Conservation (phyloP, 1,284 basidiomycete genomes). For the Cutaneotrichosporon mucoides region DNA sequence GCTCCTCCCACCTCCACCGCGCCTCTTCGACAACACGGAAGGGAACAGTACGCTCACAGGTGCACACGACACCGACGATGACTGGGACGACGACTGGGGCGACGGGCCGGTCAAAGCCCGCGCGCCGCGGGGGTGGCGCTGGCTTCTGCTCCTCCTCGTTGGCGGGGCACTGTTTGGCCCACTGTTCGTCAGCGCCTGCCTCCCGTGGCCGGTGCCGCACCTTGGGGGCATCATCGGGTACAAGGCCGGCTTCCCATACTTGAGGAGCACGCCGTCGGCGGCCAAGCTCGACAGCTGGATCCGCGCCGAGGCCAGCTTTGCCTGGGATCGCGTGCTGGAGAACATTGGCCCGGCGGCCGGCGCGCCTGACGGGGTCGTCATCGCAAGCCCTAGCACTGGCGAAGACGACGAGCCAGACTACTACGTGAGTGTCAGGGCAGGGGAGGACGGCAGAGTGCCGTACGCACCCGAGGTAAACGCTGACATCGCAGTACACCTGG, state of each 20-base stretch:
- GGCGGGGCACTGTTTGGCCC: neutral
- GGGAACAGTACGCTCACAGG: too few species aligned
- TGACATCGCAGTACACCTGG: slow-evolving; percentile 50
- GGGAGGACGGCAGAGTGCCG: too few species aligned
- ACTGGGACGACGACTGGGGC: neutral
- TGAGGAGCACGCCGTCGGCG: neutral
- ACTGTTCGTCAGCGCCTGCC: neutral
- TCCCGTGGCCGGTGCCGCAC: neutral
- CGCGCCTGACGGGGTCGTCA: slow-evolving; percentile 46
- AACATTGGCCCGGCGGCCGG: slow-evolving; percentile 45
- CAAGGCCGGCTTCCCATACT: neutral
- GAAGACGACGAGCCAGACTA: slow-evolving; percentile 49
- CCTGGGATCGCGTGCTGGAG: slow-evolving; percentile 26
- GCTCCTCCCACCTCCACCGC: neutral
- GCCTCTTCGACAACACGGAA: neutral
- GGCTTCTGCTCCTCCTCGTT: neutral
- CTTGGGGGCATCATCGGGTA: neutral
- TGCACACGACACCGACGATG: neutral
- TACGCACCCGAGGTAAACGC: too few species aligned
- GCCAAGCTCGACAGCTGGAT: slow-evolving; percentile 8
- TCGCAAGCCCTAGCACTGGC: slow-evolving; percentile 48
- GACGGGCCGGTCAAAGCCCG: neutral
- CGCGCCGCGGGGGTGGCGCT: neutral
- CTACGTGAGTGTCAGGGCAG: slow-evolving; percentile 31
- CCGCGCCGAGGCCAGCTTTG: slow-evolving; percentile 15